These are phyloP conservation scores for Austroboletus novae-zelandiae DNA, from an alignment of 1,284 basidiomycete species.

Conservation along the genomic window DNA sequence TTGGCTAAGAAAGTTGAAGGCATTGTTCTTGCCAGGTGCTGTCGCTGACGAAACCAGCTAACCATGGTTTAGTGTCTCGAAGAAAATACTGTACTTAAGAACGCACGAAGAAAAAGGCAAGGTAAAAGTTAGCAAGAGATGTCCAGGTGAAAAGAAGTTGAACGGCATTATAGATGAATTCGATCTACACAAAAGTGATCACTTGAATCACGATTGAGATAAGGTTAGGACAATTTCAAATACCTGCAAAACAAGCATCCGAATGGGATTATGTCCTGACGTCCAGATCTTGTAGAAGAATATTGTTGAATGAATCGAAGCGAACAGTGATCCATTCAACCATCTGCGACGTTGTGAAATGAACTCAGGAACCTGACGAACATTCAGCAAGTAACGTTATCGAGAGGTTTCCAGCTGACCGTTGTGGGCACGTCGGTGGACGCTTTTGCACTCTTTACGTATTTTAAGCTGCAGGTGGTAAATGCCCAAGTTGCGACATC, in stretches of 20 bases:
- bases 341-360: constrained; percentile 89
- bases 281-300: constrained; percentile 88
- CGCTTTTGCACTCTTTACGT: constrained; percentile 90
- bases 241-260: constrained; percentile 78
- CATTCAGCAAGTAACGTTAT: not conserved
- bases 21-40: constrained; percentile 49
- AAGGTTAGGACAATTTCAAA: not conserved
- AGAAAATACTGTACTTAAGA: not conserved
- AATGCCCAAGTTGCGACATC: constrained; percentile 5
- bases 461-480: constrained; percentile 60
- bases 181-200: constrained; percentile 42
- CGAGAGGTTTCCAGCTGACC: constrained; percentile 34
- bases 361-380: constrained; percentile 69
- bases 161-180: constrained; percentile 81
- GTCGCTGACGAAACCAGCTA: constrained; percentile 81
- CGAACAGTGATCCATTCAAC: constrained; percentile 87
- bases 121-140: constrained; percentile 77
- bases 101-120: constrained; percentile 80
- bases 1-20: constrained; percentile 73
- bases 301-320: constrained; percentile 82
- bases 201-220: constrained; percentile 1
- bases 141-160: constrained; percentile 86
- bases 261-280: constrained; percentile 85
- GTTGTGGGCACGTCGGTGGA: constrained; percentile 84
- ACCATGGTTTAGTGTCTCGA: constrained; percentile 8